Evolutionary conservation across 495 filamentous ascomycete species (phyloP), one percentile per base, ranked within the genome.

Genomic region (Penicillium argentinense): DNA sequence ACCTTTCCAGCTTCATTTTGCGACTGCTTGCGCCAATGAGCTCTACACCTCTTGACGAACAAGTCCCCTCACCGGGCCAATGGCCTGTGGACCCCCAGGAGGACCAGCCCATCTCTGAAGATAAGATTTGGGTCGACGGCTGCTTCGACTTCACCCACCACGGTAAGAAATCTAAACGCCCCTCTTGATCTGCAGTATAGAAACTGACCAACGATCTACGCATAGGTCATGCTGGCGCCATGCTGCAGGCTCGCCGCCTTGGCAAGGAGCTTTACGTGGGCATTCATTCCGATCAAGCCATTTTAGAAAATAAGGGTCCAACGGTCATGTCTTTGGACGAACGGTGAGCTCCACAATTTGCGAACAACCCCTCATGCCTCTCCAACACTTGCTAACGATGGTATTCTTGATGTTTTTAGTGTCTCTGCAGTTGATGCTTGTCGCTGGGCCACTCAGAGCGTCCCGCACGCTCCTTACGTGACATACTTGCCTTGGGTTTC

Each of bases 61-160:
- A 59, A 28, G 47, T 72, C 21, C 75, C 78, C 36, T 17, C 42
- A 30, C 64, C 71, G 4, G 82, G 83, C 34, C 56, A 83, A 49
- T 87, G 83, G 83, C 83, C 83, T 16, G 80, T 81, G 19, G 80
- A 81, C 51, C 83, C 83, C 13, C 83, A 87, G 56, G 75, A 83
- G 25, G 81, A 83, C 60, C 45, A 77, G 27, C 69, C 73, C 3
- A 69, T 84, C 29, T 73, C 70, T 7, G 81, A 95, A 25, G 81
- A 85, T 47, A 82, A 89, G 25, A 87, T 97, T 52, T 99, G 93
- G 93, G 85, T 97, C 14, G 93, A 99, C 70, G 93, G 93, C 41
- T 99, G 93, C 71, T 99, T 95, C 69, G 93, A 99, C 71, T 99
- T 99, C 68, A 90, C 86, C 67, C 93, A 99, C 66, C 93, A 99